These are phyloP conservation scores for Aspergillus affinis DNA, from an alignment of 495 filamentous ascomycete species.

Conservation along the genomic window DNA sequence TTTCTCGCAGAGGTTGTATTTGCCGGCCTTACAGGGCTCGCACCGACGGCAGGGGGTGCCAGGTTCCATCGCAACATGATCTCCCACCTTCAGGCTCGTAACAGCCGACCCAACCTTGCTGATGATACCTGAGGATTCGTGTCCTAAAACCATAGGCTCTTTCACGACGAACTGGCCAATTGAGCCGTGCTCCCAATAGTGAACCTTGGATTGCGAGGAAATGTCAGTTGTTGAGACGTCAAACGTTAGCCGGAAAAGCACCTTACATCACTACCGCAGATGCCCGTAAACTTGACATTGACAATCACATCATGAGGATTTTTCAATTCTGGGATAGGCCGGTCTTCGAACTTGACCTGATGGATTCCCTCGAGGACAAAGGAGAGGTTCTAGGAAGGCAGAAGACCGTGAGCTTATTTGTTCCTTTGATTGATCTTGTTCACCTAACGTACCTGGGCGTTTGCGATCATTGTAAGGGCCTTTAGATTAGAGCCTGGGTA, in stretches of 20 bases:
- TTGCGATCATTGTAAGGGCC: not conserved
- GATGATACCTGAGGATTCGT: constrained; percentile 82
- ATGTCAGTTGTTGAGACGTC: not conserved
- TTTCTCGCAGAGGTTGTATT: constrained; percentile 54
- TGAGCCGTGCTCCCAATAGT: constrained; percentile 84
- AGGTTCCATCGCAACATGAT: constrained; percentile 55
- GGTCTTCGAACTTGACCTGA: constrained; percentile 72
- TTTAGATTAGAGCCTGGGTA: not conserved
- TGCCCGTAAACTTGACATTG: constrained; percentile 81
- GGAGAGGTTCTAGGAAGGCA: constrained; percentile 68
- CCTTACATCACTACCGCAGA: constrained; percentile 81
- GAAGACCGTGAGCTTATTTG: not conserved
- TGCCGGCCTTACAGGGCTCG: constrained; percentile 50
- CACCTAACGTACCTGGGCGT: not conserved
- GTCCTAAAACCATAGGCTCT: constrained; percentile 88
- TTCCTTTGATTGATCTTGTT: not conserved
- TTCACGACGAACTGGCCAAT: constrained; percentile 82
- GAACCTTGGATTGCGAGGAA: constrained; percentile 45
- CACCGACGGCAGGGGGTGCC: constrained; percentile 53
- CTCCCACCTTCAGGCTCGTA: constrained; percentile 41
- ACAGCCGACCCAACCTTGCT: constrained; percentile 60
- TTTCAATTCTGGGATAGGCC: constrained; percentile 67
- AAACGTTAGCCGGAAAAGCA: constrained; percentile 4
- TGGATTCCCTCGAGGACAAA: constrained; percentile 77
- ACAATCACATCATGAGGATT: constrained; percentile 75